Evolutionary conservation across 2,329 filamentous ascomycete species (phyloP).

Genomic region (Teratosphaeria destructans): DNA sequence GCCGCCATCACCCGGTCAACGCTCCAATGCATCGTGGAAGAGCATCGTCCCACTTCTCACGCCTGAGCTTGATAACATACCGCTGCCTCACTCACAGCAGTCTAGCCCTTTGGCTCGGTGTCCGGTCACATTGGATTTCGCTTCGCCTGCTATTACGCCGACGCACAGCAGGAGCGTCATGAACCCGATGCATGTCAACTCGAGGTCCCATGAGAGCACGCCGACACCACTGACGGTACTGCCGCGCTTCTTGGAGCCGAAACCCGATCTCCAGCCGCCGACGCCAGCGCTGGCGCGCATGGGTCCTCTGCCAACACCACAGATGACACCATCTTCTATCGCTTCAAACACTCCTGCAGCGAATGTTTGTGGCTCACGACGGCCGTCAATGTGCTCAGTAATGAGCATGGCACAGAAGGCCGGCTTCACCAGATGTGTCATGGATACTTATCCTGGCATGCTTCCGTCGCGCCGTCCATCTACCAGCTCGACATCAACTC

Average conservation of each 20-base stretch:
- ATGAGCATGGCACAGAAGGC: constrained; percentile 48
- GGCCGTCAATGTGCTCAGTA: constrained; percentile 48
- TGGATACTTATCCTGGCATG: constrained; percentile 38
- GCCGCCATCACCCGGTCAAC: constrained; percentile 19
- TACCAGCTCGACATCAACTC: constrained; percentile 42
- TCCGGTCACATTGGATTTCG: constrained; percentile 6
- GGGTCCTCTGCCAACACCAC: constrained; percentile 50
- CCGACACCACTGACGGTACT: constrained; percentile 31
- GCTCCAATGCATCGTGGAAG: constrained; percentile 28
- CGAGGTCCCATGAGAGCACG: constrained; percentile 32
- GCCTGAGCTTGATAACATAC: constrained; percentile 43
- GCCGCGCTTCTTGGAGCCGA: constrained; percentile 43
- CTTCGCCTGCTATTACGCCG: constrained; percentile 18
- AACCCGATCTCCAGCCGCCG: constrained; percentile 37
- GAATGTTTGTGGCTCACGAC: constrained; percentile 43
- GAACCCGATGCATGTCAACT: constrained; percentile 10
- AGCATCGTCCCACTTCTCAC: constrained; percentile 46
- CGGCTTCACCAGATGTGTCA: constrained; percentile 44
- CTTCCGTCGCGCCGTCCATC: constrained; percentile 33
- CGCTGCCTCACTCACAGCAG: constrained; percentile 7
- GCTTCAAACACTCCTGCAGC: constrained; percentile 50
- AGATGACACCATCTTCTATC: constrained; percentile 48
- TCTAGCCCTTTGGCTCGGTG: constrained; percentile 3
- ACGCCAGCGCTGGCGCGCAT: constrained; percentile 47
- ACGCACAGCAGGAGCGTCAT: constrained; percentile 12